Evolutionary conservation across 108 stramenopile genomes (phyloP), one percentile per base, ranked within the genome.

Genomic region (Nitzschia sp.): DNA sequence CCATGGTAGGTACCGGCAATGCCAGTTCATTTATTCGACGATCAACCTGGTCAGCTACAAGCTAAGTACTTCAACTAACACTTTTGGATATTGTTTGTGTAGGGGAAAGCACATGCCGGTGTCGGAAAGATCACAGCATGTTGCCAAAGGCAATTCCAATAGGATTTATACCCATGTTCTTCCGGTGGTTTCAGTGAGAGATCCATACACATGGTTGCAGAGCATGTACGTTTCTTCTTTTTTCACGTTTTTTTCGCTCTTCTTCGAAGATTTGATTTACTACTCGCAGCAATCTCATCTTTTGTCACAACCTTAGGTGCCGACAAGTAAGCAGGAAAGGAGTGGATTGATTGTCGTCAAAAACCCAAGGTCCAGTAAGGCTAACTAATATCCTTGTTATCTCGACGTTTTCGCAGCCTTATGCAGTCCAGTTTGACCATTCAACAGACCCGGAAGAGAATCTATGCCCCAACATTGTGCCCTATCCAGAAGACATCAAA

Each of bases 81-180:
- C n/a, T n/a, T n/a, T n/a, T n/a, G n/a, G n/a, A n/a, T n/a, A n/a
- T n/a, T n/a, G n/a, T n/a, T 6, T 6, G 38, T 9, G 38, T n/a
- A 50, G 90, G 91, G 90, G 91, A 0, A 95, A 95, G 58, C 94
- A 95, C 63, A 67, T 79, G 29, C 91, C 91, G 13, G 64, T 78
- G 3, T 48, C 41, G 3, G 72, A 54, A 21, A 57, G 19, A 58
- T 59, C 9, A 52, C 70, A 38, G 56, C 36, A 27, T 48, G 13
- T 26, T 32, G 53, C 2, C 5, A 63, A 16, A 41, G 26, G 8
- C n/a, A n/a, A 48, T 27, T 44, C 15, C 38, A 3, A 22, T 1
- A 8, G 19, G 23, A n/a, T 35, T 11, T 21, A 64, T 32, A n/a
- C 63, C 16, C 48, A 65, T 52, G 76, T 77, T 11, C 32, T 91